These are phyloP conservation scores for Selaginella tamariscina DNA, from an alignment of 75 land plant species.

Conservation along the genomic window DNA sequence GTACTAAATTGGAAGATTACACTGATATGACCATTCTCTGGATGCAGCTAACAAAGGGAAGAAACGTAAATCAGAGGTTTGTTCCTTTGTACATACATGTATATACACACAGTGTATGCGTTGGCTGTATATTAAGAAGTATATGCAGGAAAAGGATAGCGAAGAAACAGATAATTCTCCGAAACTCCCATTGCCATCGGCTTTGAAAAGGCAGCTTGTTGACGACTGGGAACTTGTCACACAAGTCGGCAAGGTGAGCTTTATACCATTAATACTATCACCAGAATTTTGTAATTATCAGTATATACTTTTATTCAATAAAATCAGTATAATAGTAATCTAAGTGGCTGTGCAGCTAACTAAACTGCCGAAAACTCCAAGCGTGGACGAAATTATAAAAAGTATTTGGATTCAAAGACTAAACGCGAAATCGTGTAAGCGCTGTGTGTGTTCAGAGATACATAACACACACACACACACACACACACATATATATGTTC, in stretches of 20 bases:
- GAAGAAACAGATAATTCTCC: slow-evolving; percentile 41
- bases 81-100: slow-evolving; percentile 1
- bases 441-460: background rate
- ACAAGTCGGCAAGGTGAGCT: slow-evolving; percentile 60
- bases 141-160: slow-evolving; percentile 37
- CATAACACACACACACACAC: no score
- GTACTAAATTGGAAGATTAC: background rate
- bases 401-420: slow-evolving; percentile 67
- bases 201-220: slow-evolving; percentile 76
- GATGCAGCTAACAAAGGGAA: slow-evolving; percentile 54
- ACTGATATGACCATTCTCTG: background rate
- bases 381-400: slow-evolving; percentile 79
- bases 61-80: slow-evolving; percentile 58
- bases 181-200: slow-evolving; percentile 53
- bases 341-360: slow-evolving; percentile 47
- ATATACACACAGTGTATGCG: background rate
- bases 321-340: no score
- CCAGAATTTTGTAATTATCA: slow-evolving; percentile 2
- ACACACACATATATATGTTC: no score
- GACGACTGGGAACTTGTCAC: slow-evolving; percentile 91
- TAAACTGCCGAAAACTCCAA: slow-evolving; percentile 79
- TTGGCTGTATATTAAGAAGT: background rate
- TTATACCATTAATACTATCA: background rate
- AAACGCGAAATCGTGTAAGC: slow-evolving; percentile 69
- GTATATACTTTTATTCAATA: no score